Conservation (phyloP, 2,329 filamentous ascomycete species). For the Neonectria coccinea region DNA sequence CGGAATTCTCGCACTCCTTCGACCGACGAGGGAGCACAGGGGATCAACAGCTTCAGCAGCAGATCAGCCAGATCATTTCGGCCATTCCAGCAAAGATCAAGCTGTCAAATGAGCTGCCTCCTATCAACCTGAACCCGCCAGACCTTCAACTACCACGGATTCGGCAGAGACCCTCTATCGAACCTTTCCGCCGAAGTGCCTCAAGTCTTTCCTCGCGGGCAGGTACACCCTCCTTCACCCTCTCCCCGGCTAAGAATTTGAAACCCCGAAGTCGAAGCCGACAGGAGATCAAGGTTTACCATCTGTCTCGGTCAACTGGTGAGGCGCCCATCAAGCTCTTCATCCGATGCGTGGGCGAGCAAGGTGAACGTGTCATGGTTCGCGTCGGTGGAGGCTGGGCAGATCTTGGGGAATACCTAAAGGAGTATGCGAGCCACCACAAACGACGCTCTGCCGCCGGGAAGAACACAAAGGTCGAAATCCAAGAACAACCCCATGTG, state of each 20-base stretch:
- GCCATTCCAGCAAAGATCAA: constrained; percentile 84
- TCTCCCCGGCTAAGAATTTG: constrained; percentile 71
- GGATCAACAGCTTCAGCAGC: constrained; percentile 79
- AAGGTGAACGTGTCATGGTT: constrained; percentile 95
- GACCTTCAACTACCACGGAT: constrained; percentile 65
- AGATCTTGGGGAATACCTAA: constrained; percentile 92
- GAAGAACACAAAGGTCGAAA: constrained; percentile 66
- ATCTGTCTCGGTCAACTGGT: constrained; percentile 85
- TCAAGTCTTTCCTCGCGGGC: constrained; percentile 68
- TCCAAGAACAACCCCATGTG: constrained; percentile 61
- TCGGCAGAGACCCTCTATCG: constrained; percentile 57
- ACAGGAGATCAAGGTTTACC: constrained; percentile 90
- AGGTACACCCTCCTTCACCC: constrained; percentile 74
- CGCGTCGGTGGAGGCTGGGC: constrained; percentile 98
- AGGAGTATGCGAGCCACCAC: constrained; percentile 93
- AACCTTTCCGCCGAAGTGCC: constrained; percentile 59
- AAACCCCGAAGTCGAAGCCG: constrained; percentile 65
- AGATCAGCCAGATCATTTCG: constrained; percentile 82
- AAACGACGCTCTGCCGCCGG: constrained; percentile 71
- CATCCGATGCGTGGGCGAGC: constrained; percentile 90
- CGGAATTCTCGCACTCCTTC: constrained; percentile 44
- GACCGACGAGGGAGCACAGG: constrained; percentile 53
- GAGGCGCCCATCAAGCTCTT: constrained; percentile 94
- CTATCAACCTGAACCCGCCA: constrained; percentile 68
- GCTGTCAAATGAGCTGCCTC: constrained; percentile 67